Evolutionary conservation across 257 asterid genomes (phyloP).

Genomic region (Solanum neorickii): DNA sequence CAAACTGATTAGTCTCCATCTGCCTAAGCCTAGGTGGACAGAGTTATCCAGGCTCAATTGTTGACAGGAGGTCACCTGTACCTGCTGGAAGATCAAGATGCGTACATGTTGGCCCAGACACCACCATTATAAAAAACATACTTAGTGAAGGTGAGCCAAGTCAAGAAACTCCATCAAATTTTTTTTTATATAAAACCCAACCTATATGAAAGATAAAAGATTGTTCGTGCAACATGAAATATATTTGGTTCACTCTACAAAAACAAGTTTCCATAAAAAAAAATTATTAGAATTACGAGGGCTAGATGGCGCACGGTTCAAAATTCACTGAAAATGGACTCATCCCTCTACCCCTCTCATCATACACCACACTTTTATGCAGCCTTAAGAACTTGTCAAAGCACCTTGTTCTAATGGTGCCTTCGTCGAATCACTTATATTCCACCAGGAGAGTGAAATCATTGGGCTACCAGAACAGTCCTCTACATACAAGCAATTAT

Average conservation of each 20-base stretch:
- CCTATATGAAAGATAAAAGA: neutral
- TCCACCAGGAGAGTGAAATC: neutral
- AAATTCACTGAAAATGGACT: neutral
- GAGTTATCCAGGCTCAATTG: neutral
- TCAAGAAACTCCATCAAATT: neutral
- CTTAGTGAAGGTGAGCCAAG: neutral
- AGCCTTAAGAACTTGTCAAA: neutral
- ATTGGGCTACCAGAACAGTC: neutral
- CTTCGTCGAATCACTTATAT: neutral
- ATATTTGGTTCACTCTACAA: neutral
- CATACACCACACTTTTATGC: neutral
- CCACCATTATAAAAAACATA: neutral
- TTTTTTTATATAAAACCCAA: neutral
- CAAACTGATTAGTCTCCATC: neutral
- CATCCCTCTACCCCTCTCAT: neutral
- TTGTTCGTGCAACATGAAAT: neutral
- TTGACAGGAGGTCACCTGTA: neutral
- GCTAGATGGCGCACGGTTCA: neutral
- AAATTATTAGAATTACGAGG: neutral
- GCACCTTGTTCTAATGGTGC: neutral
- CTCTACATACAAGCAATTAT: neutral
- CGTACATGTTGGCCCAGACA: neutral
- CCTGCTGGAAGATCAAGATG: neutral
- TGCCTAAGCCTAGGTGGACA: neutral
- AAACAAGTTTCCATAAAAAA: neutral